Conservation (phyloP, 768 basidiomycete genomes). For the Dictyophora rubrovolvata region DNA sequence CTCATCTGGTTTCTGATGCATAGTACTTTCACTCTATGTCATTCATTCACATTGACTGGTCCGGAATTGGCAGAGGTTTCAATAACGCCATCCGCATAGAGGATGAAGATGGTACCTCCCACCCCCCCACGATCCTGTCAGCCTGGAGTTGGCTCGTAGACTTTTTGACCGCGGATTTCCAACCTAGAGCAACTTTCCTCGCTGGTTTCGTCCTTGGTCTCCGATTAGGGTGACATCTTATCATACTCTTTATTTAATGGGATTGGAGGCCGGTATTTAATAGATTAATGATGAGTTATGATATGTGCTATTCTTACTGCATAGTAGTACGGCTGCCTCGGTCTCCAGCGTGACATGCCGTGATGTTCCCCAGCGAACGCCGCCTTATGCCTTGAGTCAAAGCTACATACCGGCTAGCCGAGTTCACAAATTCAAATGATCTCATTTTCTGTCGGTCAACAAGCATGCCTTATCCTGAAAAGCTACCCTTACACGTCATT, state of each 20-base stretch:
- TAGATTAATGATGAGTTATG: too few species aligned
- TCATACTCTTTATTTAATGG: neutral
- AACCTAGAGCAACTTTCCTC: slow-evolving; percentile 79
- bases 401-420: neutral
- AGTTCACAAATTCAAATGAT: neutral
- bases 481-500: neutral
- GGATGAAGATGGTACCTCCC: slow-evolving; percentile 42
- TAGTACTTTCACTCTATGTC: slow-evolving; percentile 75
- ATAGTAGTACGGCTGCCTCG: too few species aligned
- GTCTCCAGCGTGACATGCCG: too few species aligned
- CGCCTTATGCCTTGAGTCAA: too few species aligned
- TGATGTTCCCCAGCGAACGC: too few species aligned
- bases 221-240: slow-evolving; percentile 53
- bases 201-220: slow-evolving; percentile 77
- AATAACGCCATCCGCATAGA: slow-evolving; percentile 62
- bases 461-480: neutral
- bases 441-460: neutral
- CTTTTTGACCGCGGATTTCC: slow-evolving; percentile 90
- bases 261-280: too few species aligned
- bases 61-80: slow-evolving; percentile 50
- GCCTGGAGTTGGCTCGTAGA: slow-evolving; percentile 60
- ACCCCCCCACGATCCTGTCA: slow-evolving; percentile 53
- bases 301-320: too few species aligned
- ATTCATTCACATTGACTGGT: slow-evolving; percentile 76
- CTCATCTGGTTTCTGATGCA: neutral